These are phyloP conservation scores for Avicennia marina DNA, from an alignment of 257 asterid species.

Conservation along the genomic window DNA sequence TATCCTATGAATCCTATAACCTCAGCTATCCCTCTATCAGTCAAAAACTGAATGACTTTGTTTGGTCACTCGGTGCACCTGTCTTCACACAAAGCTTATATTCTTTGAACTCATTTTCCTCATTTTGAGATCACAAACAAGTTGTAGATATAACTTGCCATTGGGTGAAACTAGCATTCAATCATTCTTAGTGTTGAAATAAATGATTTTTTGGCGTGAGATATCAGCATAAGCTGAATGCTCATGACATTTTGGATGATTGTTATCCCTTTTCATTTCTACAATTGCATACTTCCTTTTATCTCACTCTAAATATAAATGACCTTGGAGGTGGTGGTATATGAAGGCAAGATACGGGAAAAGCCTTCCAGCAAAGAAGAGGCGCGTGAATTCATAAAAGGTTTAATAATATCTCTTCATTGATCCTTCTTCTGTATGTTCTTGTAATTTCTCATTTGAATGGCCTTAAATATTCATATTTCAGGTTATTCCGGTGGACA, in stretches of 20 bases:
- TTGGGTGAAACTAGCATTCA: slow-evolving; percentile 5
- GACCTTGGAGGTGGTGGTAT: slow-evolving; percentile 92
- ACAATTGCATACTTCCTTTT: slow-evolving; percentile 4
- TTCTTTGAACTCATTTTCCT: not conserved
- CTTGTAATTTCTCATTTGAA: slow-evolving; percentile 16
- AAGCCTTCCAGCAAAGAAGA: slow-evolving; percentile 89
- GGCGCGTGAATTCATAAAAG: slow-evolving; percentile 80
- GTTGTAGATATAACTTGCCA: not conserved
- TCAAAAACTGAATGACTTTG: too few relatives aligned
- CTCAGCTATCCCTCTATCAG: too few relatives aligned
- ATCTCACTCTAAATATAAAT: slow-evolving; percentile 40
- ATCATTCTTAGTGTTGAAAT: not conserved
- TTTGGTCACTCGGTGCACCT: too few relatives aligned
- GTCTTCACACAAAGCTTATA: too few relatives aligned
- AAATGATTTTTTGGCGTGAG: not conserved
- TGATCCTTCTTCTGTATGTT: slow-evolving; percentile 6
- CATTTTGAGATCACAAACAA: not conserved
- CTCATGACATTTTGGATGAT: slow-evolving; percentile 8
- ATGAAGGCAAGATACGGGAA: slow-evolving; percentile 86
- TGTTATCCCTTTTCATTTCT: slow-evolving; percentile 5
- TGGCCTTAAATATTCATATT: slow-evolving; percentile 13
- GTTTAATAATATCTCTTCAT: slow-evolving; percentile 28
- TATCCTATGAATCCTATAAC: too few relatives aligned
- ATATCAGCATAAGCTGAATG: not conserved
- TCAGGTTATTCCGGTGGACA: slow-evolving; percentile 74